These are phyloP conservation scores for Phytophthora pini DNA, from an alignment of 352 stramenopile species.

Conservation along the genomic window DNA sequence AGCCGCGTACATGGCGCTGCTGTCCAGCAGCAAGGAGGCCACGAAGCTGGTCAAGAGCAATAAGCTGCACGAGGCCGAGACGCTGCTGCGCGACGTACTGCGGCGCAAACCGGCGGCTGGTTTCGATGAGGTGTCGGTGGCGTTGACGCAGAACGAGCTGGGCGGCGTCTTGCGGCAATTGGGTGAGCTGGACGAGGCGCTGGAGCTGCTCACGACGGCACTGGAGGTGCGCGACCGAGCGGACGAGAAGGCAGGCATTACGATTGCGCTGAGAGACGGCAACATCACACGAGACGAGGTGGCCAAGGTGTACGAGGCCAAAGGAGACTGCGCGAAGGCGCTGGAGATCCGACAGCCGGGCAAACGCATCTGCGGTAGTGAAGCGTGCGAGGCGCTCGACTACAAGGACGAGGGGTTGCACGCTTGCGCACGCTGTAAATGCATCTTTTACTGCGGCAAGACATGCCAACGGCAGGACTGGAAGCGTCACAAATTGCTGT, in stretches of 20 bases:
- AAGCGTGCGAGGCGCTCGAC: conserved; percentile 54
- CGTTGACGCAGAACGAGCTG: conserved; percentile 64
- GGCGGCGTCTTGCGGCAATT: conserved; percentile 56
- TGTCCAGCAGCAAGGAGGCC: conserved; percentile 56
- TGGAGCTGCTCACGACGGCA: conserved; percentile 51
- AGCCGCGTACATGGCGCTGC: conserved; percentile 56
- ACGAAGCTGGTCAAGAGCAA: conserved; percentile 44
- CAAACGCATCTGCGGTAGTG: conserved; percentile 65
- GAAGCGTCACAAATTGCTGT: conserved; percentile 67
- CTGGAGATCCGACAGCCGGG: conserved; percentile 44
- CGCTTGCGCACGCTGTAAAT: conserved; percentile 66
- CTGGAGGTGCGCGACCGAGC: conserved; percentile 51
- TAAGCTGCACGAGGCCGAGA: conserved; percentile 50
- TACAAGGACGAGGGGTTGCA: conserved; percentile 49
- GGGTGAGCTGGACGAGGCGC: conserved; percentile 55
- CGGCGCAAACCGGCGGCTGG: conserved; percentile 49
- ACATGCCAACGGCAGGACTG: conserved; percentile 70
- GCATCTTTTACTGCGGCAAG: conserved; percentile 77
- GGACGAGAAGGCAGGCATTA: conserved; percentile 40
- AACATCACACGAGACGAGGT: conserved; percentile 78
- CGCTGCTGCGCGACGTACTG: conserved; percentile 54
- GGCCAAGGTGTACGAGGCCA: conserved; percentile 72
- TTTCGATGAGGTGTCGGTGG: conserved; percentile 67
- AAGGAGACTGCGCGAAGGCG: conserved; percentile 56
- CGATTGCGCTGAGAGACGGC: conserved; percentile 56